Evolutionary conservation across 139 green algal species (phyloP).

Genomic region (Chlorella sp.): DNA sequence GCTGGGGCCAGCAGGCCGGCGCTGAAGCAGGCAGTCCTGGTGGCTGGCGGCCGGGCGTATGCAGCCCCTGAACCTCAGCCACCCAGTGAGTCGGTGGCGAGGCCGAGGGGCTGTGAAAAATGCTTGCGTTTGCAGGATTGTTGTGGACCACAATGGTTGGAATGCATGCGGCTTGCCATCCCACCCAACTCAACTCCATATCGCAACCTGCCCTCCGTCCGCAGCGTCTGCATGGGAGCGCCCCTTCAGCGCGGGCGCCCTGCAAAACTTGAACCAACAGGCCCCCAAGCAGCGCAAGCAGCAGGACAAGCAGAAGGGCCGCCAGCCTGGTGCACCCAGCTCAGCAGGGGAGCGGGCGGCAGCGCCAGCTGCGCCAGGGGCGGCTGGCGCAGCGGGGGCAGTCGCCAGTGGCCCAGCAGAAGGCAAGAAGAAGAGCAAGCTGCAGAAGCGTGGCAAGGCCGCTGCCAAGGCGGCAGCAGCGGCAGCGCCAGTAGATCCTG

Average conservation of each 20-base stretch:
- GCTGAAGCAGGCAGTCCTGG: constrained; percentile 20
- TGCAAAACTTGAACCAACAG: background rate
- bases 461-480: background rate
- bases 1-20: background rate
- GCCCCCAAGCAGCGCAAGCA: background rate
- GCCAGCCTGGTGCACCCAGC: background rate
- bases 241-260: background rate
- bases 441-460: background rate
- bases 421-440: too few relatives aligned
- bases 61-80: background rate
- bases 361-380: background rate
- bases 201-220: too few relatives aligned
- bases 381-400: background rate
- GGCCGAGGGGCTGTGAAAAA: background rate
- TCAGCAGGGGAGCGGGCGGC: background rate
- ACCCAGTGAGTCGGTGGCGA: background rate
- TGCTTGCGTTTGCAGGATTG: too few relatives aligned
- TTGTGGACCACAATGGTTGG: too few relatives aligned
- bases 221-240: background rate
- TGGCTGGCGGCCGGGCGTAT: background rate
- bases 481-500: background rate
- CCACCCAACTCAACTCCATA: too few relatives aligned
- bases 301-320: background rate
- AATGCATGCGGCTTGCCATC: too few relatives aligned
- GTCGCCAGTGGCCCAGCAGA: background rate